phyloP scores from a whole-genome alignment of 2,329 filamentous ascomycete species.

The Colletotrichum acutatum region DNA sequence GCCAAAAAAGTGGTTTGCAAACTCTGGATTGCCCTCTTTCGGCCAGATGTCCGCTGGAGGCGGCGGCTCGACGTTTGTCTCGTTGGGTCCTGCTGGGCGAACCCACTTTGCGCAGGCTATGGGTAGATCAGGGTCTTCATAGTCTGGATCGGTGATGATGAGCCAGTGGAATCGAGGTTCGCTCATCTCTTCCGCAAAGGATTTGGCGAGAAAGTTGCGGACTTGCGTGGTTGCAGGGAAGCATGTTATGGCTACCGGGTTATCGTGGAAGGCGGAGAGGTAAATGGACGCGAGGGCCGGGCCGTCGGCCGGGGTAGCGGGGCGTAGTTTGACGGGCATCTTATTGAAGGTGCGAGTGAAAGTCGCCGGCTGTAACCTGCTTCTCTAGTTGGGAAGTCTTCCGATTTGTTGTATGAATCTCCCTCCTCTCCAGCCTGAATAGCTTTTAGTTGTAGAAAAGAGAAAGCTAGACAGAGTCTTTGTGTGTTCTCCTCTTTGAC shows the following conservation, averaged over 20 bases:
- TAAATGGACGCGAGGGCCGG: slow-evolving; percentile 54
- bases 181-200: slow-evolving; percentile 50
- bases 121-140: slow-evolving; percentile 39
- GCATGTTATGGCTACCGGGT: slow-evolving; percentile 49
- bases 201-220: slow-evolving; percentile 48
- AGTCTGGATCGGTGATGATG: slow-evolving; percentile 49
- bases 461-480: no score
- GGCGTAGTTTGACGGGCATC: slow-evolving; percentile 48
- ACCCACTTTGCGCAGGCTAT: slow-evolving; percentile 63
- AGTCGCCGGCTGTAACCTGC: background rate
- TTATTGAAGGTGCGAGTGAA: fast-evolving
- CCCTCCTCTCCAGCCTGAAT: no score
- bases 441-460: background rate
- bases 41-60: slow-evolving; percentile 48
- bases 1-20: slow-evolving; percentile 54
- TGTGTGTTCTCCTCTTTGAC: fast-evolving
- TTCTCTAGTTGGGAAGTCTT: background rate
- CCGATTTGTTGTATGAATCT: no score
- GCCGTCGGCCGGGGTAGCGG: slow-evolving; percentile 53
- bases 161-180: slow-evolving; percentile 52
- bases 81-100: slow-evolving; percentile 40
- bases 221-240: slow-evolving; percentile 46
- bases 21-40: slow-evolving; percentile 46
- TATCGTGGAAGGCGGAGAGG: slow-evolving; percentile 55
- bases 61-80: slow-evolving; percentile 40